These are phyloP conservation scores for Lasiodiplodia theobromae DNA, from an alignment of 2,329 filamentous ascomycete genomes.

Conservation along the genomic window DNA sequence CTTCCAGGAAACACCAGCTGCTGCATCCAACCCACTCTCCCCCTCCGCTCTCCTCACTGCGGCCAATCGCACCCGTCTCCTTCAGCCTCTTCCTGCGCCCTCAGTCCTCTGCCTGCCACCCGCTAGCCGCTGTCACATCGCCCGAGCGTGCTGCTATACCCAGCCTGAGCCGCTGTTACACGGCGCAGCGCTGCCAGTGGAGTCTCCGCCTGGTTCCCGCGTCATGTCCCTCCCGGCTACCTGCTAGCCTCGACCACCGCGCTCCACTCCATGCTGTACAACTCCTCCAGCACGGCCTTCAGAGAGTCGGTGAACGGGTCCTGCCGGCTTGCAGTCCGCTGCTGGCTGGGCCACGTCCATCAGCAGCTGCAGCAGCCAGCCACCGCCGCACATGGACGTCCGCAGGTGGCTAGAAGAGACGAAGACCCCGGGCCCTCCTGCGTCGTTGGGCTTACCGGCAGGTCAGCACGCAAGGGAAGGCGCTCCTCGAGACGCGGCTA, in stretches of 20 bases:
- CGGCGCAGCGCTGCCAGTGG: conserved; percentile 34
- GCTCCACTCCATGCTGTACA: conserved; percentile 38
- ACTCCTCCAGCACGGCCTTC: conserved; percentile 31
- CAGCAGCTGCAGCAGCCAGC: conserved; percentile 21
- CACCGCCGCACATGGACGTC: conserved; percentile 50
- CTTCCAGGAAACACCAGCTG: conserved; percentile 25
- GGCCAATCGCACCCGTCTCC: conserved; percentile 20
- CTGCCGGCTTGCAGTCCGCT: conserved; percentile 19
- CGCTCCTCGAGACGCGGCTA: conserved; percentile 23
- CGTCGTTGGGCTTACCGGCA: conserved; percentile 35
- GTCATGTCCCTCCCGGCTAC: conserved; percentile 31
- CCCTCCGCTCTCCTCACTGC: conserved; percentile 1
- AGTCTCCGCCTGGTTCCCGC: conserved; percentile 34
- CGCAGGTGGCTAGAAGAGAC: conserved; percentile 54
- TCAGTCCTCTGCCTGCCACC: conserved; percentile 23
- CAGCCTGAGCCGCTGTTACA: conserved; percentile 35
- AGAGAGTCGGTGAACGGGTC: conserved; percentile 31
- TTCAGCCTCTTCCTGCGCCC: conserved; percentile 23
- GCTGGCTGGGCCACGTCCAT: conserved; percentile 33
- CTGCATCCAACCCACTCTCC: conserved; percentile 14
- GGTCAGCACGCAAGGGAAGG: conserved; percentile 36
- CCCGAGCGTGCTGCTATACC: conserved; percentile 5
- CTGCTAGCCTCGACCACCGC: conserved; percentile 22
- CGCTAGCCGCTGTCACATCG: conserved; percentile 25
- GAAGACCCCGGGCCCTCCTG: conserved; percentile 38